Conservation (phyloP, 768 basidiomycete species). For the Leccinum obscurum region DNA sequence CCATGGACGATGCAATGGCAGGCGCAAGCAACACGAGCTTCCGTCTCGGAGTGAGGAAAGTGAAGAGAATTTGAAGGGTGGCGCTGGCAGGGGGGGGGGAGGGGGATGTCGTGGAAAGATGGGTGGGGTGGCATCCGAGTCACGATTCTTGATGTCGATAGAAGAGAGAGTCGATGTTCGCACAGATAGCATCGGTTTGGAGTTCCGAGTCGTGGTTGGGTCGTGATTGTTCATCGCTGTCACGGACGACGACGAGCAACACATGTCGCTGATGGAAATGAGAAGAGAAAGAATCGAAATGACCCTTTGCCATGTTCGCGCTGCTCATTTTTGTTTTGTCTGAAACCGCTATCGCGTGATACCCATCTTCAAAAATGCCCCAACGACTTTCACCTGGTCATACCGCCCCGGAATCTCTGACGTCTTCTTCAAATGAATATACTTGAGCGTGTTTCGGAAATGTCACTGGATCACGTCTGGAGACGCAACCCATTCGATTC, state of each 20-base stretch:
- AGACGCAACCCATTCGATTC: no score
- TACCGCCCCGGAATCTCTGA: no score
- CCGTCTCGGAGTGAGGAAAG: conserved; percentile 35
- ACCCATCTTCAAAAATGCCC: no score
- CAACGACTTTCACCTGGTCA: no score
- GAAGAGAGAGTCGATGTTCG: conserved; percentile 12
- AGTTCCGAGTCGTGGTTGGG: conserved; percentile 3
- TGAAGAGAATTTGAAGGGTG: no score
- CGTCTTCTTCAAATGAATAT: no score
- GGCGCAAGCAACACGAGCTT: conserved; percentile 59
- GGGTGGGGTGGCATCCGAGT: background rate
- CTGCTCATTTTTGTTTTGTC: conserved; percentile 25
- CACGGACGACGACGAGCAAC: conserved; percentile 8
- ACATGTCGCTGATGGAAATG: no score
- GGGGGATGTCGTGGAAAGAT: no score
- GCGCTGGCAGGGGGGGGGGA: no score
- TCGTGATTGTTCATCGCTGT: conserved; percentile 35
- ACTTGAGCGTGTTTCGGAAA: no score
- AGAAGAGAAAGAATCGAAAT: conserved; percentile 10
- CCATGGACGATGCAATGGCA: conserved; percentile 58
- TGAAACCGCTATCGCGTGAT: background rate
- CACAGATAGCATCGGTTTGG: conserved; percentile 11
- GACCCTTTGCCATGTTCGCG: conserved; percentile 1
- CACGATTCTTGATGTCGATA: conserved; percentile 16
- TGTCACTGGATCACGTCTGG: no score